phyloP scores from a whole-genome alignment of 164 flowering plant genomes.

The Vitis cinerea region DNA sequence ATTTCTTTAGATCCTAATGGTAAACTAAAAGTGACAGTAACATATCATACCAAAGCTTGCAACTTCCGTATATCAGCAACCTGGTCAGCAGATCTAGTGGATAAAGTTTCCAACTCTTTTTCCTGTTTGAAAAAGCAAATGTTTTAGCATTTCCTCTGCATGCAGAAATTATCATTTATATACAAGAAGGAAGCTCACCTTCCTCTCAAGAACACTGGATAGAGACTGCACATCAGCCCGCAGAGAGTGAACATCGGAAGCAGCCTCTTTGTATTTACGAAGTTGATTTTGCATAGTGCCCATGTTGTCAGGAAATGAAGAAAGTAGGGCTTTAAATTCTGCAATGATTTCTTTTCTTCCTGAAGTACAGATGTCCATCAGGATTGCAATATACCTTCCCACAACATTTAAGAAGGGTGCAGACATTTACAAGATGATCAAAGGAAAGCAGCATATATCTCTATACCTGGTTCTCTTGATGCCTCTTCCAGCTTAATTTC shows the following conservation, averaged over 20 bases:
- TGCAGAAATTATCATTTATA: neutral
- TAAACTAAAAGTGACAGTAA: neutral
- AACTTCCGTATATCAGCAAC: constrained; percentile 56
- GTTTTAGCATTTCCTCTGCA: neutral
- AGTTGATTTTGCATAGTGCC: constrained; percentile 72
- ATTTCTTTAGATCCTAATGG: neutral
- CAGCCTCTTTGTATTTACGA: constrained; percentile 70
- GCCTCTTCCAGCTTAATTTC: constrained; percentile 65
- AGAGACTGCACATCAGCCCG: constrained; percentile 85
- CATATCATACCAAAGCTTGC: constrained; percentile 60
- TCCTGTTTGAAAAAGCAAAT: constrained; percentile 37
- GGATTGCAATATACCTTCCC: neutral
- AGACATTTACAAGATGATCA: neutral
- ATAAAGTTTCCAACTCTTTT: constrained; percentile 54
- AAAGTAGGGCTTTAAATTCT: constrained; percentile 75
- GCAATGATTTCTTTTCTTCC: constrained; percentile 87
- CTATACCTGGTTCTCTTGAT: constrained; percentile 75
- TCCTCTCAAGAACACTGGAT: constrained; percentile 58
- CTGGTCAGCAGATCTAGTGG: constrained; percentile 56
- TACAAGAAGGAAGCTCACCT: constrained; percentile 44
- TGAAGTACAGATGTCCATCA: constrained; percentile 30
- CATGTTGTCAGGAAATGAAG: constrained; percentile 86
- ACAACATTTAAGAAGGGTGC: neutral
- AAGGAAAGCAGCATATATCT: constrained; percentile 6
- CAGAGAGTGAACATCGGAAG: constrained; percentile 69